A percentile compares a stretch with the other conserved stretches of the same genome.
Conservation (phyloP, 148 eudicot genomes). For the Dysphania ambrosioides region DNA sequence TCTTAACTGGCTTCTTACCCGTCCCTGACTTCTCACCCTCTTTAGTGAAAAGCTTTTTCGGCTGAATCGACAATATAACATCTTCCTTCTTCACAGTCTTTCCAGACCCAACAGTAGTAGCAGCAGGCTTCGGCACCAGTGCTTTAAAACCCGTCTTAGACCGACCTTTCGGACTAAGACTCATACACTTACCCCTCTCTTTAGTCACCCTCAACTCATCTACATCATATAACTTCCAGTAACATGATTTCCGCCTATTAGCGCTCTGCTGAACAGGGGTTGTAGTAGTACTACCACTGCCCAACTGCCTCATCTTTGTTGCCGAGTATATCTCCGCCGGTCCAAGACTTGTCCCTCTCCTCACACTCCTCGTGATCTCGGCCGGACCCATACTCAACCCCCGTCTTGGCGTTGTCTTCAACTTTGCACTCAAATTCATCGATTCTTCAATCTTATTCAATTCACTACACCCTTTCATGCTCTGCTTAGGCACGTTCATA, state of each 20-base stretch:
- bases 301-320: constrained; percentile 33
- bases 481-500: constrained; percentile 48
- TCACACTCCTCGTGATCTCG: constrained; percentile 46
- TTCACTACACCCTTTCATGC: constrained; percentile 26
- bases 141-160: constrained; percentile 32
- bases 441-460: constrained; percentile 43
- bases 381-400: constrained; percentile 80
- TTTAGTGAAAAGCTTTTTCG: constrained; percentile 69
- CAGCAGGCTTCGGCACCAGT: constrained; percentile 46
- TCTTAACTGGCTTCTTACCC: constrained; percentile 56
- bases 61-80: constrained; percentile 55
- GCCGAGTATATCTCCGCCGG: constrained; percentile 55
- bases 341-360: constrained; percentile 64
- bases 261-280: constrained; percentile 55
- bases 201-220: constrained; percentile 65
- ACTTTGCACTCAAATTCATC: constrained; percentile 27
- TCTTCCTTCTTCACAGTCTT: constrained; percentile 73
- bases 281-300: constrained; percentile 33
- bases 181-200: constrained; percentile 53
- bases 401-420: constrained; percentile 46
- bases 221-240: constrained; percentile 73
- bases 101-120: constrained; percentile 55
- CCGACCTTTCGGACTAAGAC: constrained; percentile 65
- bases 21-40: constrained; percentile 57
- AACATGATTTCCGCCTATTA: constrained; percentile 72